Base-by-base conservation (phyloP, 345 rosid genomes). In the Ceriops zippeliana region DNA sequence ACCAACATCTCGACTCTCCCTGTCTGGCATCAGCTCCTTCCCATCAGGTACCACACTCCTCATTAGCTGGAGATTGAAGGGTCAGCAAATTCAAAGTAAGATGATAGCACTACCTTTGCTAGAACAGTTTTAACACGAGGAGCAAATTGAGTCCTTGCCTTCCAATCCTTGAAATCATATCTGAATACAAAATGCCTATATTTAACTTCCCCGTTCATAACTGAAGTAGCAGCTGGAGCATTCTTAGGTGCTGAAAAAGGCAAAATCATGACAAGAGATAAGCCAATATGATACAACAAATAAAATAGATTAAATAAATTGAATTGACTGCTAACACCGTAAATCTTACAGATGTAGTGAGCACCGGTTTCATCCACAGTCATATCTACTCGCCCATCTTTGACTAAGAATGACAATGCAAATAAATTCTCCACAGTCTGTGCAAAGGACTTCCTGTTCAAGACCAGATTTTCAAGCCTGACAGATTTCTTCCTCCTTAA, bases 371-470 rank as follows among this genome's bases (percentile, higher is more conserved):
- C 78, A 60, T 88, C 85, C 57, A 91, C 78, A 51, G 51, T 49
- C 66, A 95, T 85, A 58, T 88, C 83, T 52, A 82, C 87, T 22
- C 99, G 83, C 52, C 99, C 99, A 61, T 95, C 99, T 83, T 89
- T 95, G 57, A 86, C 86, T 42, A 95, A 79, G 83, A 91, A 91
- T 7, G 99, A 95, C 47, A 95, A 77, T 9, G 96, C 96, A 76
- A 95, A 95, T 68, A 91, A 74, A 75, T 91, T 95, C 78, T 95
- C 96, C 31, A 91, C 89, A 0, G 99, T 90, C 81, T 89, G 98
- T 11, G 98, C 92, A 85, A 95, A 91, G 47, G 90, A 95, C 21
- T 68, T 81, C 65, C 96, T 80, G 65, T 91, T 91, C 63, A 91
- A 71, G 24, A 91, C 80, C 84, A 95, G 73, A 76, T 61, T 82